Conservation (phyloP, 345 rosid species). For the Tarenaya hassleriana region DNA sequence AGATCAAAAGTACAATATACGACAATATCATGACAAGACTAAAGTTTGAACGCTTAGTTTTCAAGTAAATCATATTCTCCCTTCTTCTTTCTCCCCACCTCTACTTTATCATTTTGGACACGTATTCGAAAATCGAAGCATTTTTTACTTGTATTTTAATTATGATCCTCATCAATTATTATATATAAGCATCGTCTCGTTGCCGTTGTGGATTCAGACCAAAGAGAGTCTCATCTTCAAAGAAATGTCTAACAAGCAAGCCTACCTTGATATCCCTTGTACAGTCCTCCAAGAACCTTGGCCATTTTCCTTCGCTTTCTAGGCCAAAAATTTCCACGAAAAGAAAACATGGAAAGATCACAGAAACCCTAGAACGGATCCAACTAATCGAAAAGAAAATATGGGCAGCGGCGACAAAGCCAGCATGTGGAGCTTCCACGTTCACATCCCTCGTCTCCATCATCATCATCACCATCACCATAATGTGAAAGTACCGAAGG, state of each 20-base stretch:
- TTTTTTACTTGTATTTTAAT: slow-evolving; percentile 1
- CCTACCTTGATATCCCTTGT: slow-evolving; percentile 14
- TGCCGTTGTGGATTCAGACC: slow-evolving; percentile 1
- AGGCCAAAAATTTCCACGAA: slow-evolving; percentile 24
- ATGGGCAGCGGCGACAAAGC: slow-evolving; percentile 25
- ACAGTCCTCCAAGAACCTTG: slow-evolving; percentile 18
- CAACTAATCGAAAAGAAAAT: slow-evolving; percentile 5
- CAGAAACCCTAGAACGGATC: slow-evolving; percentile 7
- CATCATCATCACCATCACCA: slow-evolving; percentile 18
- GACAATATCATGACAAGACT: slow-evolving; percentile 8
- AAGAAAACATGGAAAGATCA: slow-evolving; percentile 29
- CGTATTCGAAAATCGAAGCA: slow-evolving; percentile 3
- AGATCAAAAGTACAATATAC: slow-evolving; percentile 8
- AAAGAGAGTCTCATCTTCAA: slow-evolving; percentile 17
- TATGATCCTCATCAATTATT: neutral
- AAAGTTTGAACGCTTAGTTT: slow-evolving; percentile 21
- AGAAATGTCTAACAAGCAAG: slow-evolving; percentile 21
- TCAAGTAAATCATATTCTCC: slow-evolving; percentile 18
- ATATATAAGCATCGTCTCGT: slow-evolving; percentile 22
- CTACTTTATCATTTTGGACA: neutral
- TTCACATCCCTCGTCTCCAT: slow-evolving; percentile 24
- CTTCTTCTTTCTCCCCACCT: too few species aligned
- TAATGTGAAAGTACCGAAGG: slow-evolving; percentile 40
- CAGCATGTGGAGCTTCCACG: slow-evolving; percentile 26
- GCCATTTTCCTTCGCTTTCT: slow-evolving; percentile 24